These are phyloP conservation scores for Thelonectria blattea DNA, from an alignment of 2,329 filamentous ascomycete genomes.

Conservation along the genomic window DNA sequence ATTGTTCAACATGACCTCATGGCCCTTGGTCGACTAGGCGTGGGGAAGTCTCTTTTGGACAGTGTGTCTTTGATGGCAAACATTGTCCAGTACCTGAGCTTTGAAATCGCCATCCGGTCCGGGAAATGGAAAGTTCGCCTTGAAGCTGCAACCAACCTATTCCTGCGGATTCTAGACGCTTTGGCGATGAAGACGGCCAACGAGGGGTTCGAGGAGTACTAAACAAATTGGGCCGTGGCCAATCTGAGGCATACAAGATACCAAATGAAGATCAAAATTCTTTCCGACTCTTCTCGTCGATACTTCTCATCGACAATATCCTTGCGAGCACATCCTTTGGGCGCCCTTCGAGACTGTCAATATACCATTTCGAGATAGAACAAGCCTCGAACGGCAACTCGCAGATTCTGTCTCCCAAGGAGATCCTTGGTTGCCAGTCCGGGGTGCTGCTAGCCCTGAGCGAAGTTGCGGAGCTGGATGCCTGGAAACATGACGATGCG, in stretches of 20 bases:
- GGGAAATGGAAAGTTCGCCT: slow-evolving; percentile 43
- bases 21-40: slow-evolving; percentile 23
- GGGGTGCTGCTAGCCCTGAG: slow-evolving; percentile 9
- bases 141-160: slow-evolving; percentile 1
- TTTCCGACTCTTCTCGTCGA: slow-evolving; percentile 45
- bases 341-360: neutral
- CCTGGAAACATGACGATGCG: neutral
- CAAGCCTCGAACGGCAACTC: too few relatives aligned
- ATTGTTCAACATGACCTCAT: slow-evolving; percentile 17
- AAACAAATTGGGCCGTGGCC: neutral
- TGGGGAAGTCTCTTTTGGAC: neutral
- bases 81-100: slow-evolving; percentile 52
- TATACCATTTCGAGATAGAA: neutral
- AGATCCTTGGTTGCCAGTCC: slow-evolving; percentile 5
- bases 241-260: slow-evolving; percentile 21
- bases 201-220: neutral
- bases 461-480: slow-evolving; percentile 1
- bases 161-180: slow-evolving; percentile 2
- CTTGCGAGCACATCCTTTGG: slow-evolving; percentile 16
- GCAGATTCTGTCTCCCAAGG: neutral
- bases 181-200: neutral
- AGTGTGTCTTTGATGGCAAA: slow-evolving; percentile 43
- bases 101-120: slow-evolving; percentile 45
- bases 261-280: slow-evolving; percentile 44
- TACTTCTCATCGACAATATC: slow-evolving; percentile 39